phyloP scores from a whole-genome alignment of 2,329 filamentous ascomycete genomes.

The Penicillium sp. region DNA sequence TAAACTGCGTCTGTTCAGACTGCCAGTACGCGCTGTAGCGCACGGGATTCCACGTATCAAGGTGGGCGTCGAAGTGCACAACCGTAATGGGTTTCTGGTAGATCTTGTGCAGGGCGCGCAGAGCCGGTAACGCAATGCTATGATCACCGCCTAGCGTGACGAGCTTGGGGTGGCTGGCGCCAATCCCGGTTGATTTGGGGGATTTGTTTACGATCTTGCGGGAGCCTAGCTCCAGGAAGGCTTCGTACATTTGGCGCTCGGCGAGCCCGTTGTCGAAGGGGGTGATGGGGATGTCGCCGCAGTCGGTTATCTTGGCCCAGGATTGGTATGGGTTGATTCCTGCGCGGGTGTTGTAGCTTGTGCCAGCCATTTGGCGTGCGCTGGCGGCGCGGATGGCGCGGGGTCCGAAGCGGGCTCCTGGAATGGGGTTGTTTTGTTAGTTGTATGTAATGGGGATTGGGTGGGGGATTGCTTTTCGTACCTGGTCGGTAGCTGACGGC shows the following conservation, averaged over 20 bases:
- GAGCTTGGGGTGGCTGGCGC: conserved; percentile 51
- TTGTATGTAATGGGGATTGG: not conserved
- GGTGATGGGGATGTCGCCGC: conserved; percentile 83
- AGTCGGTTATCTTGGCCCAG: conserved; percentile 80
- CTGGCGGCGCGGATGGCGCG: conserved; percentile 83
- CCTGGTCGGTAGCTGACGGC: conserved; percentile 68
- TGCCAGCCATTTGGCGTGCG: conserved; percentile 73
- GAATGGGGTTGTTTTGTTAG: not conserved
- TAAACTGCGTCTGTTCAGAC: conserved; percentile 71
- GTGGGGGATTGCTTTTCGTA: conserved; percentile 34
- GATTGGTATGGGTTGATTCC: conserved; percentile 78
- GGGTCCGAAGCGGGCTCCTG: conserved; percentile 78
- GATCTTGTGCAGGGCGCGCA: conserved; percentile 63
- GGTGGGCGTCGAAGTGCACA: conserved; percentile 74
- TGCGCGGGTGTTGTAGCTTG: conserved; percentile 79
- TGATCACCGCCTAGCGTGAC: conserved; percentile 74
- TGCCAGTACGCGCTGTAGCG: conserved; percentile 76
- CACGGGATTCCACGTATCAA: conserved; percentile 81
- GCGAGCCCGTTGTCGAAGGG: conserved; percentile 85
- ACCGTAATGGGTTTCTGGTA: conserved; percentile 66
- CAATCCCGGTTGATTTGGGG: conserved; percentile 34
- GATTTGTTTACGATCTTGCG: conserved; percentile 40
- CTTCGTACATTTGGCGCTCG: conserved; percentile 77
- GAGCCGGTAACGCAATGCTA: conserved; percentile 66
- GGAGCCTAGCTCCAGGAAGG: conserved; percentile 67